phyloP scores from a whole-genome alignment of 306 rosid species.

The Bauhinia variegata region DNA sequence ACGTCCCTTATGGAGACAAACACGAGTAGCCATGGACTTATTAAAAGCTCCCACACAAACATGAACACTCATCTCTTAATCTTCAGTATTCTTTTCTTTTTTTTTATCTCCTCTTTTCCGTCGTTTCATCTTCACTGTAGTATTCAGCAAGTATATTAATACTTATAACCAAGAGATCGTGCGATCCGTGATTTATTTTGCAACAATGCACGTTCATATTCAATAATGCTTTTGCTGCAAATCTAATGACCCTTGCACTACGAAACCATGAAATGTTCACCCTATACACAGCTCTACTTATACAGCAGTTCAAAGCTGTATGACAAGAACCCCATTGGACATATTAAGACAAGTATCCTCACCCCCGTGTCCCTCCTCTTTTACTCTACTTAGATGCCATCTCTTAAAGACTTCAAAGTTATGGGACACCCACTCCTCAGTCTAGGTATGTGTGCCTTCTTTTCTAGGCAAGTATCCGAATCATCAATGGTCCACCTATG shows the following conservation, averaged over 20 bases:
- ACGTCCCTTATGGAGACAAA: no score
- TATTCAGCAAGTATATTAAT: no score
- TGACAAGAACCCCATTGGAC: not conserved
- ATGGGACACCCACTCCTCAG: constrained; percentile 67
- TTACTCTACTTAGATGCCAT: constrained; percentile 28
- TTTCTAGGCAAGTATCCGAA: constrained; percentile 64
- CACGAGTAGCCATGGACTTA: no score
- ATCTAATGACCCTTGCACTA: not conserved
- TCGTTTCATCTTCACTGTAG: no score
- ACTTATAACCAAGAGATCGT: not conserved
- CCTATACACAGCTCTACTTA: not conserved
- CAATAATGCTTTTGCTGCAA: not conserved
- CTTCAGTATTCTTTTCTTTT: no score
- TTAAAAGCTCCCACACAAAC: no score
- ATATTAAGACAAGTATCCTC: not conserved
- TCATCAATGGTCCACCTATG: constrained; percentile 72
- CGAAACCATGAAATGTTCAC: not conserved
- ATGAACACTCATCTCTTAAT: no score
- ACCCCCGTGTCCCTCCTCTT: constrained; percentile 1
- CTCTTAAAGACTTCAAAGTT: constrained; percentile 60
- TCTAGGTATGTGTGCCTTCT: constrained; percentile 73
- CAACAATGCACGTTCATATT: not conserved
- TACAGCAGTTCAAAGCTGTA: not conserved
- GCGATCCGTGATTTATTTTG: constrained; percentile 20
- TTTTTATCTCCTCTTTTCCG: no score